Evolutionary conservation across 2,329 filamentous ascomycete species (phyloP), one percentile per base, ranked within the genome.

Genomic region (Cadophora luteo-olivacea): DNA sequence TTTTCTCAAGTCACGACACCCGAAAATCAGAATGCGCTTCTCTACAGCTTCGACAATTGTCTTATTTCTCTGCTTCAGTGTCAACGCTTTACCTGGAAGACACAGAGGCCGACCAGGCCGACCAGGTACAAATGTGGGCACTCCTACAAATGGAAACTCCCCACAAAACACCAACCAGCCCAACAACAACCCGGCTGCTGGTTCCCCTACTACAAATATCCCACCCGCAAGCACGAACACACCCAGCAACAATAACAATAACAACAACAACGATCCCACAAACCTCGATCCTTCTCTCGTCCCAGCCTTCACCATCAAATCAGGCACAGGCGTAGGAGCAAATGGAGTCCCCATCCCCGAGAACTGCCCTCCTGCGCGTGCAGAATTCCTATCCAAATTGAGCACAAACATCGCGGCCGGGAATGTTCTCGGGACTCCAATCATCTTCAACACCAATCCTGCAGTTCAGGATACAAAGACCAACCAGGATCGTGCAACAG

Each of bases 401-500:
- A 65, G 38, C 49, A 45, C 63, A 9, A 69, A 69, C 22, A 66
- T 71, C n/a, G 68, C 68, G n/a, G 68, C 68, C n/a, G 70, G 70
- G n/a, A 69, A 69, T 49, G 70, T 71, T 22, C 68, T 69, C 5
- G 70, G 70, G 7, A 66, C 55, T 7, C 65, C 65, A 12, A 69
- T 71, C 9, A 67, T 55, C 0, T 71, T 71, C 61, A 71, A 68
- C 52, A 69, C 60, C 24, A 25, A 69, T 61, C 48, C 64, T 9
- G 55, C 29, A 22, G 61, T 69, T 5, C 63, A 64, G 29, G 65
- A 68, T 49, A 54, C 32, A 1, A 67, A 66, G 7, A 68, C 70
- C 19, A 66, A 68, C 29, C 52, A 68, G 64, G 25, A 49, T 51
- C 62, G 70, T 9, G 70, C 68, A 16, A 71, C 70, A 22, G 70